Conservation (phyloP, 2,329 filamentous ascomycete genomes). For the Hypoxylon sp. region DNA sequence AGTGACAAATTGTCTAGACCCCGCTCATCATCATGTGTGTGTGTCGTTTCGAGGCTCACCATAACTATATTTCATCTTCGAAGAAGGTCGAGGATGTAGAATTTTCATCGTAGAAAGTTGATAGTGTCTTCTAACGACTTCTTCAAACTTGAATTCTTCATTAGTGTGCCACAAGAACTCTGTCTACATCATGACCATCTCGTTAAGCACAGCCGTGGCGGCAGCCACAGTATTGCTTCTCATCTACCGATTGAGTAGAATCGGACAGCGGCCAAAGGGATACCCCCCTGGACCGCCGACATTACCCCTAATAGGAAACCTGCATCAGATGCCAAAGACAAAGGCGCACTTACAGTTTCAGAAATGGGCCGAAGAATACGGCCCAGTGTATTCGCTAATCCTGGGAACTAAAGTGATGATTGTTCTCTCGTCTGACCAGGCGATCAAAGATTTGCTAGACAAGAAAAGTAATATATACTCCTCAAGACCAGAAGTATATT, state of each 20-base stretch:
- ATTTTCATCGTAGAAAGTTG: neutral
- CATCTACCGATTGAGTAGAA: slow-evolving; percentile 26
- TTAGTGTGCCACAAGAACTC: neutral
- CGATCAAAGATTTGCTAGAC: slow-evolving; percentile 67
- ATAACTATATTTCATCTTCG: neutral
- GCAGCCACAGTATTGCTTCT: slow-evolving; percentile 21
- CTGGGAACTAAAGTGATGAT: slow-evolving; percentile 64
- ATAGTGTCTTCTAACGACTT: neutral
- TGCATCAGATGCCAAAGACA: slow-evolving; percentile 64
- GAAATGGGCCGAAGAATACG: slow-evolving; percentile 68
- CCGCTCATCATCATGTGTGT: slow-evolving; percentile 10
- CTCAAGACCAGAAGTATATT: slow-evolving; percentile 60
- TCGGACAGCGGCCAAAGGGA: slow-evolving; percentile 48
- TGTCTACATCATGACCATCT: slow-evolving; percentile 19
- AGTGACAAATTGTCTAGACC: neutral
- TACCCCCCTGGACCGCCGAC: slow-evolving; percentile 67
- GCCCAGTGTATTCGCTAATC: slow-evolving; percentile 66
- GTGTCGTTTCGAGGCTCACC: neutral
- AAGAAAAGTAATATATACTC: slow-evolving; percentile 66
- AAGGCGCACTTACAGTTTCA: slow-evolving; percentile 63
- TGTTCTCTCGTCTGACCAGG: slow-evolving; percentile 62
- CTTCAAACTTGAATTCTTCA: neutral
- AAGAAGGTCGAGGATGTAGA: neutral
- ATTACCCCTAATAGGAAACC: slow-evolving; percentile 65
- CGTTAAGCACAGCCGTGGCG: neutral